These are phyloP conservation scores for Venturia effusa DNA, from an alignment of 2,329 filamentous ascomycete species.

Conservation along the genomic window DNA sequence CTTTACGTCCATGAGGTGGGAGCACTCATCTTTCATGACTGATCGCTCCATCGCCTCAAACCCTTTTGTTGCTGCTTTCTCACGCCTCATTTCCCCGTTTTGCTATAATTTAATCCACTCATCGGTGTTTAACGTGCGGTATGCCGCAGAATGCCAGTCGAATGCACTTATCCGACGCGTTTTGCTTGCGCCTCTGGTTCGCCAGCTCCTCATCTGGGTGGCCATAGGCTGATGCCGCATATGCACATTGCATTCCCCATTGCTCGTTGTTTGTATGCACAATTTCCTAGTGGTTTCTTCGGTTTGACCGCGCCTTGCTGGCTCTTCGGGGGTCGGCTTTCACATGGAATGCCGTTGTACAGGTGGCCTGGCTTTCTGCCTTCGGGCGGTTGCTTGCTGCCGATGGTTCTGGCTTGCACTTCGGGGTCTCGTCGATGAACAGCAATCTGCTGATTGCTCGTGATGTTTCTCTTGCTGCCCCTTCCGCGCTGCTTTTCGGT, in stretches of 20 bases:
- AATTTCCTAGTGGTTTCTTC: background rate
- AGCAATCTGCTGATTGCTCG: background rate
- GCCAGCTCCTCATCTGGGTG: background rate
- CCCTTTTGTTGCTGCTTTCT: background rate
- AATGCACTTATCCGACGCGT: background rate
- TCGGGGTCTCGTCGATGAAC: background rate
- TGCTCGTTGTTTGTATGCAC: background rate
- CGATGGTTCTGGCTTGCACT: background rate
- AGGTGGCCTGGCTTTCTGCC: background rate
- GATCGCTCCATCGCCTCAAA: background rate
- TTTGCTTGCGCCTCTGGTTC: background rate
- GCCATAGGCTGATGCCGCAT: background rate
- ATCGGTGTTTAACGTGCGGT: background rate
- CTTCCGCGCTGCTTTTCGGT: background rate
- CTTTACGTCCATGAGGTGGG: background rate
- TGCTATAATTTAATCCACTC: background rate
- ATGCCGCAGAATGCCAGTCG: background rate
- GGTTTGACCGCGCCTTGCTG: background rate
- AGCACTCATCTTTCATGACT: slow-evolving; percentile 1
- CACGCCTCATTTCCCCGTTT: background rate
- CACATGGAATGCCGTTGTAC: background rate
- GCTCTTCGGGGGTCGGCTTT: background rate
- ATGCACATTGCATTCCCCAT: background rate
- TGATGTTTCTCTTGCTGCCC: background rate
- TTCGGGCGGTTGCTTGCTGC: background rate